Conservation (phyloP, 768 basidiomycete genomes). For the Collybia sp. region DNA sequence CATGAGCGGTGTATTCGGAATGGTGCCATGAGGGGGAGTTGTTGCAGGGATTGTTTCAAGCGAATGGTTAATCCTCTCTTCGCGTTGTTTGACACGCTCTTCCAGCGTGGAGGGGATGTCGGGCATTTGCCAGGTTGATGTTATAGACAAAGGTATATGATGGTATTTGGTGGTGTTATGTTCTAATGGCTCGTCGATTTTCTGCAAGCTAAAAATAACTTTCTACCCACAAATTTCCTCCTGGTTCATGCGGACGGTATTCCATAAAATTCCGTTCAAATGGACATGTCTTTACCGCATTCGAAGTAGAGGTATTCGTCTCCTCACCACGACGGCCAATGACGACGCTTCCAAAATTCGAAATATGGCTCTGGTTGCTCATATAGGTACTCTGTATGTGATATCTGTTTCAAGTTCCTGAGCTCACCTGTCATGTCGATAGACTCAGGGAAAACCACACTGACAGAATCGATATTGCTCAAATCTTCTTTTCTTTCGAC, state of each 20-base stretch:
- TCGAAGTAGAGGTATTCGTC: constrained; percentile 8
- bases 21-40: constrained; percentile 42
- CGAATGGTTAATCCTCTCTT: constrained; percentile 26
- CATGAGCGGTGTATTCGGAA: constrained; percentile 88
- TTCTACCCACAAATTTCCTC: background rate
- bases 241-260: constrained; percentile 8
- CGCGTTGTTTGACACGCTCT: constrained; percentile 38
- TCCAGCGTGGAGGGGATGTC: constrained; percentile 31
- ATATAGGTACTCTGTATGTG: constrained; percentile 56
- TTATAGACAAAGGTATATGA: constrained; percentile 10
- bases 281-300: constrained; percentile 4
- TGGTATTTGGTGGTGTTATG: constrained; percentile 21
- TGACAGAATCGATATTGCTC: constrained; percentile 83
- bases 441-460: constrained; percentile 90
- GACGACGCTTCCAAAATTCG: constrained; percentile 46
- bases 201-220: background rate
- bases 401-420: constrained; percentile 4
- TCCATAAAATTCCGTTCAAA: constrained; percentile 6
- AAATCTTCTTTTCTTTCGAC: constrained; percentile 67
- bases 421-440: background rate
- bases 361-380: constrained; percentile 86
- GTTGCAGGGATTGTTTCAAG: constrained; percentile 51
- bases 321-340: constrained; percentile 20
- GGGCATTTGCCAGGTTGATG: constrained; percentile 20
- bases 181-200: constrained; percentile 1